A percentile compares a stretch with the other conserved stretches of the same genome.
phyloP scores from a whole-genome alignment of 2,329 filamentous ascomycete species.

The Penicillium digitatum region DNA sequence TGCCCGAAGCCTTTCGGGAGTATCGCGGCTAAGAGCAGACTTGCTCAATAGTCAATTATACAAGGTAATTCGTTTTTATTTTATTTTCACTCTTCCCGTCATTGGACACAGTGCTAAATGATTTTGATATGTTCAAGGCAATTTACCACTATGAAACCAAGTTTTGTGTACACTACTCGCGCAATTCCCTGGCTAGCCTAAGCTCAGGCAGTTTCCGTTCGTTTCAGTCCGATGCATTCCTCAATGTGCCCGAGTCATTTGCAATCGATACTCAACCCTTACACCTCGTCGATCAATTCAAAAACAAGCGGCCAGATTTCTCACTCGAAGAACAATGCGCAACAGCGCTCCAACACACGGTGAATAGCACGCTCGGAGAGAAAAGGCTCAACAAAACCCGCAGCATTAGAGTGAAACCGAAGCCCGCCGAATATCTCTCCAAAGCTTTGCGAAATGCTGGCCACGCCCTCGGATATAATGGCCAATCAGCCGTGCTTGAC shows the following conservation, averaged over 20 bases:
- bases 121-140: background rate
- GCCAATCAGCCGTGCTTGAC: background rate
- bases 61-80: slow-evolving; percentile 13
- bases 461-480: slow-evolving; percentile 11
- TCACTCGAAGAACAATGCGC: background rate
- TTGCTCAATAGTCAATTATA: slow-evolving; percentile 26
- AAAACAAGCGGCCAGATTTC: background rate
- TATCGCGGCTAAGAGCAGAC: slow-evolving; percentile 35
- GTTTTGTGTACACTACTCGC: background rate
- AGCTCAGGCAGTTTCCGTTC: background rate
- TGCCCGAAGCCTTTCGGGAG: slow-evolving; percentile 37
- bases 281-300: background rate
- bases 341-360: background rate
- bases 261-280: background rate
- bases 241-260: background rate
- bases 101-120: background rate
- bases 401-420: slow-evolving; percentile 14
- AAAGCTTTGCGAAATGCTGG: slow-evolving; percentile 27
- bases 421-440: slow-evolving; percentile 32
- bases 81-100: background rate
- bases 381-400: background rate
- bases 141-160: background rate
- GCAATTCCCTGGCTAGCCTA: background rate
- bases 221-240: background rate
- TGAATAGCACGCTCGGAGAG: background rate